phyloP scores from a whole-genome alignment of 257 asterid species.

The Nicotiana otophora region DNA sequence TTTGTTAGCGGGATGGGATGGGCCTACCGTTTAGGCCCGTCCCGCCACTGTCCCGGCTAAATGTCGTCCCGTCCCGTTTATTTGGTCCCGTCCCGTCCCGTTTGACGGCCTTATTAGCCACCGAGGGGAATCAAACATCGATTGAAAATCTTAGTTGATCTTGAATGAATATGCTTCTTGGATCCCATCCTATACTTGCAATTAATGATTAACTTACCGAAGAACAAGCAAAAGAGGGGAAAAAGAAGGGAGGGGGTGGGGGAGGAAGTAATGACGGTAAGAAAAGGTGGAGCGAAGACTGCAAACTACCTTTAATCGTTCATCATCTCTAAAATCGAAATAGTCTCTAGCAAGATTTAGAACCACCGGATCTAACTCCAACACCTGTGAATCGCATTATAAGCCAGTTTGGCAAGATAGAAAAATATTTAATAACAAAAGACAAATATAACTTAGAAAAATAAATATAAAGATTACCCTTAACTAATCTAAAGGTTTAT shows the following conservation, averaged over 20 bases:
- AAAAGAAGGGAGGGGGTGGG: not conserved
- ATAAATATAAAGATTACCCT: not conserved
- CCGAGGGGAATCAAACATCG: not conserved
- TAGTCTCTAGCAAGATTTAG: constrained; percentile 61
- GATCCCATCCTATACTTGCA: not conserved
- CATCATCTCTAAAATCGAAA: constrained; percentile 66
- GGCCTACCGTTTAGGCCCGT: too few relatives aligned
- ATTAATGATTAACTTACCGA: not conserved
- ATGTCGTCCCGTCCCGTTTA: too few relatives aligned
- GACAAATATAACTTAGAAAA: not conserved
- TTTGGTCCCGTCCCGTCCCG: too few relatives aligned
- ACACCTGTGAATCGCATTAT: constrained; percentile 46
- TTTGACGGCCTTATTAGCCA: too few relatives aligned
- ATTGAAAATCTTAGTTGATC: not conserved
- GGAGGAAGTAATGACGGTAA: not conserved
- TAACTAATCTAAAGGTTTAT: not conserved
- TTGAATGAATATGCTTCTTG: not conserved
- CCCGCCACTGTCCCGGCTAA: too few relatives aligned
- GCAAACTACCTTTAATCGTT: constrained; percentile 52
- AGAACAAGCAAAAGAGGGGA: not conserved
- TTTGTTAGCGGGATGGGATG: too few relatives aligned
- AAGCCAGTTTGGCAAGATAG: not conserved
- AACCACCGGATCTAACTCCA: constrained; percentile 81
- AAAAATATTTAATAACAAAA: not conserved
- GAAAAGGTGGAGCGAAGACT: not conserved